Evolutionary conservation across 1,284 basidiomycete species (phyloP).

Genomic region (Chalciporus sp.): DNA sequence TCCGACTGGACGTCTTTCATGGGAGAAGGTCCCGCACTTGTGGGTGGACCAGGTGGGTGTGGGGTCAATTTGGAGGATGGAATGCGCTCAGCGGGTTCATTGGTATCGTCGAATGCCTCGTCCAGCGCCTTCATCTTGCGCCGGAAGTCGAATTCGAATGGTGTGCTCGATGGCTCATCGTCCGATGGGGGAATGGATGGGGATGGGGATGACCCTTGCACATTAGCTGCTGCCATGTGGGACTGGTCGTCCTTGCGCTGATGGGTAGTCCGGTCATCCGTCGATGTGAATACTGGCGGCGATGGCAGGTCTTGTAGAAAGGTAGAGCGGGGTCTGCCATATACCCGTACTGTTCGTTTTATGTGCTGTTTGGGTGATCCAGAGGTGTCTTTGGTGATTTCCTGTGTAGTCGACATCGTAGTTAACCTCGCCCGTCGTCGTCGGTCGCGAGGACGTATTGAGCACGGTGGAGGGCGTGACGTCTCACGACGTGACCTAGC

Average conservation of each 20-base stretch:
- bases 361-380: slow-evolving; percentile 8
- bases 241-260: not conserved
- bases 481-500: slow-evolving; percentile 35
- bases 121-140: slow-evolving; percentile 29
- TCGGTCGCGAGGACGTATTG: slow-evolving; percentile 3
- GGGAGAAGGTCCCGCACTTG: slow-evolving; percentile 8
- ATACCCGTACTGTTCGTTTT: slow-evolving; percentile 31
- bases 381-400: not conserved
- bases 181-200: slow-evolving; percentile 14
- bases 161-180: slow-evolving; percentile 6
- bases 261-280: not conserved
- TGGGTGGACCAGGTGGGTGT: slow-evolving; percentile 1
- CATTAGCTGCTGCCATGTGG: not conserved
- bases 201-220: slow-evolving; percentile 1
- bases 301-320: slow-evolving; percentile 1
- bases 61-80: slow-evolving; percentile 3
- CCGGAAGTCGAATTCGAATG: slow-evolving; percentile 31
- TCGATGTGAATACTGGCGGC: not conserved
- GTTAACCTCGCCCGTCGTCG: slow-evolving; percentile 4
- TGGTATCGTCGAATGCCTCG: slow-evolving; percentile 21
- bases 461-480: slow-evolving; percentile 24
- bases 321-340: slow-evolving; percentile 24
- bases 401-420: slow-evolving; percentile 17
- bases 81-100: not conserved
- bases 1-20: slow-evolving; percentile 17